Evolutionary conservation across 306 rosid genomes (phyloP).

Genomic region (Hippophae rhamnoides): DNA sequence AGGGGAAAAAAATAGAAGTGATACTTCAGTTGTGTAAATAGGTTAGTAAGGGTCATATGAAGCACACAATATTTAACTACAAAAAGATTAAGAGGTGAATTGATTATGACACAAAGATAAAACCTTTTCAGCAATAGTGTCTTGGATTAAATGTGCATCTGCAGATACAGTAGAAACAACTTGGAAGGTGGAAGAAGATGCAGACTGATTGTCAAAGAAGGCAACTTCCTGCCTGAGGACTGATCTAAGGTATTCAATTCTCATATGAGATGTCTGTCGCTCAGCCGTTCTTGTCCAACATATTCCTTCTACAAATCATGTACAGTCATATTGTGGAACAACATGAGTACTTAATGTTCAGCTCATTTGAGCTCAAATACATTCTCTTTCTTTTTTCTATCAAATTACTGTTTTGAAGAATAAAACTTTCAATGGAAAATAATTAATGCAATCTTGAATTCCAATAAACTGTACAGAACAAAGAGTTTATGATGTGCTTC

Average conservation of each 20-base stretch:
- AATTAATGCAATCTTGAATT: too few relatives aligned
- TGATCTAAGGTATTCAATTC: slow-evolving; percentile 55
- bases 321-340: background rate
- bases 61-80: too few relatives aligned
- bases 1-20: slow-evolving; percentile 2
- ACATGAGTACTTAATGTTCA: too few relatives aligned
- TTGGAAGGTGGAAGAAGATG: slow-evolving; percentile 52
- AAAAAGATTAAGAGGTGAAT: background rate
- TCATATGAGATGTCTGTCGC: slow-evolving; percentile 59
- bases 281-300: slow-evolving; percentile 86
- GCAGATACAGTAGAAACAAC: slow-evolving; percentile 57
- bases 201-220: slow-evolving; percentile 49
- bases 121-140: slow-evolving; percentile 65
- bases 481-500: too few relatives aligned
- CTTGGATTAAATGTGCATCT: slow-evolving; percentile 68
- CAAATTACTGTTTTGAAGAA: too few relatives aligned
- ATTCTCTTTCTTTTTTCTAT: too few relatives aligned
- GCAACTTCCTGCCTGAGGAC: slow-evolving; percentile 66
- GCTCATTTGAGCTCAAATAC: too few relatives aligned
- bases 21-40: background rate
- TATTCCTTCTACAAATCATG: slow-evolving; percentile 43
- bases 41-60: background rate
- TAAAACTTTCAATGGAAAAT: too few relatives aligned
- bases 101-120: background rate
- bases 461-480: too few relatives aligned